phyloP scores from a whole-genome alignment of 768 basidiomycete species.

The Mycena sanguinolenta region DNA sequence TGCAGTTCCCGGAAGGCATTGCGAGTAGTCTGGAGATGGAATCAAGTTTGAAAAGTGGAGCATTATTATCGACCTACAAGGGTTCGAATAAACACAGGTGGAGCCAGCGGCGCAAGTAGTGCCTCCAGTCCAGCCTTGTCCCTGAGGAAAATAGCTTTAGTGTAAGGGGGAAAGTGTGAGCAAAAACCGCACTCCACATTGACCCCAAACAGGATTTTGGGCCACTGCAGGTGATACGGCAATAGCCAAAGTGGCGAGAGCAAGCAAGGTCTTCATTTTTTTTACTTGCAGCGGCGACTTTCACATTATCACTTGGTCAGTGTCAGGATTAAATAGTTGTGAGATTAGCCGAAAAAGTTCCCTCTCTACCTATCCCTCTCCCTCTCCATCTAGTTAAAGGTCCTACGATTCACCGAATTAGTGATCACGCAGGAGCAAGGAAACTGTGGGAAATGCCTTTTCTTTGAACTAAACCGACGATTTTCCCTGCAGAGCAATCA shows the following conservation, averaged over 20 bases:
- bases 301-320: background rate
- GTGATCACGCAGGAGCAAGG: constrained; percentile 8
- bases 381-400: no score
- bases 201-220: constrained; percentile 59
- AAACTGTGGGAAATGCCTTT: background rate
- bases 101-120: constrained; percentile 61
- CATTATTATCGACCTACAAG: constrained; percentile 49
- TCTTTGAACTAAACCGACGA: constrained; percentile 22
- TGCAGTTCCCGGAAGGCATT: constrained; percentile 51
- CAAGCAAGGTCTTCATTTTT: constrained; percentile 39
- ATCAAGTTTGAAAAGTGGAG: background rate
- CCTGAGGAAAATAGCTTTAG: constrained; percentile 42
- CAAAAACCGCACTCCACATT: constrained; percentile 61
- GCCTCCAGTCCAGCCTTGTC: constrained; percentile 57
- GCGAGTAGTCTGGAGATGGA: constrained; percentile 56
- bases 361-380: constrained; percentile 11
- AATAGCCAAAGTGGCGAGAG: constrained; percentile 46
- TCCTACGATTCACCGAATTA: constrained; percentile 20
- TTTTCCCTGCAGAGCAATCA: constrained; percentile 29
- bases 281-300: background rate
- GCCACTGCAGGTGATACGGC: constrained; percentile 46
- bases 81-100: constrained; percentile 56
- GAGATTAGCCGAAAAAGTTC: constrained; percentile 35
- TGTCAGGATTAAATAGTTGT: constrained; percentile 25
- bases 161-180: constrained; percentile 5